These are phyloP conservation scores for Galerina marginata DNA, from an alignment of 768 basidiomycete species.

Conservation along the genomic window DNA sequence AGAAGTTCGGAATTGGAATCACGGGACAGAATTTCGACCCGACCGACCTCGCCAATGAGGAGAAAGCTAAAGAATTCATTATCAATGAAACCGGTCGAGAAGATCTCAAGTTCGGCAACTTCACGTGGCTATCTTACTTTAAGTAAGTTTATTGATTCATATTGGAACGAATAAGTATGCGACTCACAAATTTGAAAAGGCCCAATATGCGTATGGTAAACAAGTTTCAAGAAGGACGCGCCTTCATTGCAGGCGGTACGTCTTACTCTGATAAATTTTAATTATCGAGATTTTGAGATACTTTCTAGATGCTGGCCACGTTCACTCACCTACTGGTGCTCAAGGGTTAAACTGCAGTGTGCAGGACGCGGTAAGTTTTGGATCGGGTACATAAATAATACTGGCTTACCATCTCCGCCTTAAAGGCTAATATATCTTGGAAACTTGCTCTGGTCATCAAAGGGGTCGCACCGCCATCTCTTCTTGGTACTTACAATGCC, in stretches of 20 bases:
- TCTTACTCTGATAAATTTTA: background rate
- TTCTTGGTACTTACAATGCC: background rate
- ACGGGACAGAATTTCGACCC: slow-evolving; percentile 1
- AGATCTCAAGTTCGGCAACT: background rate
- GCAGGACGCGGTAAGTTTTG: background rate
- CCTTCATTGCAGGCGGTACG: background rate
- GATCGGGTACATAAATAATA: background rate
- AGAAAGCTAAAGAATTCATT: background rate
- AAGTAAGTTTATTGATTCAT: background rate
- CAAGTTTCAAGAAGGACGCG: background rate
- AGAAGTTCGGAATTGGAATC: slow-evolving; percentile 1
- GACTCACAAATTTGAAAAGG: background rate
- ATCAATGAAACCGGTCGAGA: background rate
- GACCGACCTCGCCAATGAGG: background rate
- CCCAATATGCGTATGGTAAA: slow-evolving; percentile 1
- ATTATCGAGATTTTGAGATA: background rate
- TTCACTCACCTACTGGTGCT: background rate
- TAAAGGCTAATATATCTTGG: background rate
- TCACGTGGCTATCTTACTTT: slow-evolving; percentile 1
- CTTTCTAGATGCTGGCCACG: background rate
- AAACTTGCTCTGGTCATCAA: background rate
- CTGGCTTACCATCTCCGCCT: background rate
- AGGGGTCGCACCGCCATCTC: background rate
- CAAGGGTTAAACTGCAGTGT: background rate
- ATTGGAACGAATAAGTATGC: background rate